Base-by-base conservation (phyloP, 768 basidiomycete species). In the Trametes cinnabarina region DNA sequence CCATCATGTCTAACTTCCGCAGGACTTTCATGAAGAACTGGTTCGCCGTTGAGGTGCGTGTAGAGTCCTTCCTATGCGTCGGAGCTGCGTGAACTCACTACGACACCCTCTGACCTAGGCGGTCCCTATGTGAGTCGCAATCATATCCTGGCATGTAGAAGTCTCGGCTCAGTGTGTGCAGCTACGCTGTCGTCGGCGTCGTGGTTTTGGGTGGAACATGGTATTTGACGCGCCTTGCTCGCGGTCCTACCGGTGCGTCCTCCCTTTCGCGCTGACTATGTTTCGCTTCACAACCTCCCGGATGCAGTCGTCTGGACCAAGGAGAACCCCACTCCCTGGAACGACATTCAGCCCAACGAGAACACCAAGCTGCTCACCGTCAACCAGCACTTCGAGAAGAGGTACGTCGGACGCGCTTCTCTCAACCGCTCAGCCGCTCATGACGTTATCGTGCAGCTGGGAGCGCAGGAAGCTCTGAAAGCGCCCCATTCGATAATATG, bases 301-400 rank as follows among this genome's bases (percentile, higher is more conserved):
- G 26, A 22, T 40, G 44, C 55, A 83, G 82, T 84, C 54, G 71
- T 85, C 56, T 86, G 84, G 85, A 79, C 84, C 65, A 81, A 75
- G 71, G 71, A 68, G 71, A 94, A 95, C 79, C 92, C 92, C 34
- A 86, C 85, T 20, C 93, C 93, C n/a, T 94, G 90, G 90, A 90
- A 91, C 74, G 79, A 82, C 55, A 81, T 94, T 69, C 79, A 89
- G 70, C 85, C 80, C 37, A 79, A 87, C 67, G 85, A 94, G 73
- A 82, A 82, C 63, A 89, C 81, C 51, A 93, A 93, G 74, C 42
- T 93, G 58, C 66, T 84, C 69, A 70, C 79, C 42, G 81, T 90
- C 37, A 84, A 86, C 75, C 85, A 88, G 69, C 86, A 83, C 65
- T 91, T 92, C 65, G 80, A 86, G 8, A 87, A 85, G 77, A 83